Base-by-base conservation (phyloP, 352 stramenopile genomes). In the Plasmopara muralis region DNA sequence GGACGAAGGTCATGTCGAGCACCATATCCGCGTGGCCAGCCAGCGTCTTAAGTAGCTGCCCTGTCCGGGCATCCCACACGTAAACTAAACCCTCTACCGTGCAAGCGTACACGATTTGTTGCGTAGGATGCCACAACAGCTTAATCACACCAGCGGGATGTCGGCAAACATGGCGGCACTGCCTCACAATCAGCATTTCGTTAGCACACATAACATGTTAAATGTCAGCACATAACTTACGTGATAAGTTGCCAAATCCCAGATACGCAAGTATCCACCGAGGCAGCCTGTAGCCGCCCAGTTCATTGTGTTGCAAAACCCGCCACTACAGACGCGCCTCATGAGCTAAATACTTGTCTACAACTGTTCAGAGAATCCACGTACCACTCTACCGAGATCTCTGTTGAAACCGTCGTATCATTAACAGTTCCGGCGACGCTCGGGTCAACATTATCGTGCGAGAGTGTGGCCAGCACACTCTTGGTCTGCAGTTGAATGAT, bases 271-370 rank as follows among this genome's bases (percentile, higher is more conserved):
- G 28, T 76, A 83, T 49, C 95, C 95, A 53, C 97, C 95, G 2
- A 98, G 87, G 31, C 93, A 96, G 25, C 88, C 96, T 1, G 95
- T 98, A 15, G 95, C 94, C 35, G 80, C 89, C 95, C 95, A 98
- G 59, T 97, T 95, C 72, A 95, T 89, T 39, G 88, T 91, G 50
- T 80, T 84, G 57, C 76, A 97, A 63, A 99, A 98, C 15, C 89
- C 93, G 13, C 97, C 94, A 15, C 91, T 95, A 44, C 6, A 53
- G 47, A 9, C 34, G 13, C 40, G 48, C 39, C 43, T 7, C 4
- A 6, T n/a, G 6, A 45, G 37, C 31, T 60, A n/a, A 60, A 47
- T 12, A 12, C 10, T 20, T 20, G 35, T 2, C 25, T 38, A 30
- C 2, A 2, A 33, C 34, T 14, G 57, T 37, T 14, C 35, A 57